phyloP scores from a whole-genome alignment of 2,329 filamentous ascomycete species.

The Sclerotinia subarctica region DNA sequence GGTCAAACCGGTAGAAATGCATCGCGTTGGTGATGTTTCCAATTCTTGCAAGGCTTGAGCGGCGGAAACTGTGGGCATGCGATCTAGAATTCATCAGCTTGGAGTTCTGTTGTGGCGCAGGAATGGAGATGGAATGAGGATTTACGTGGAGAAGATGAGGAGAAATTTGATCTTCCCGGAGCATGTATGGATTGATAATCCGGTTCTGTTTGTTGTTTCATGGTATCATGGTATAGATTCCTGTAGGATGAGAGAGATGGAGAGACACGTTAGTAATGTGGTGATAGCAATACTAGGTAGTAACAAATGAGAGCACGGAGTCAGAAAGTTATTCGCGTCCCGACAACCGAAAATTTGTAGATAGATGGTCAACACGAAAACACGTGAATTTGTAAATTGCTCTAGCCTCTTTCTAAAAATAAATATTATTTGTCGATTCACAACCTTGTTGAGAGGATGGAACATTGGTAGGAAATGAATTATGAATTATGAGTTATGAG shows the following conservation, averaged over 20 bases:
- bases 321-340: not conserved
- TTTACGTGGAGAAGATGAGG: slow-evolving; percentile 36
- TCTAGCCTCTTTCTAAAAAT: not conserved
- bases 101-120: not conserved
- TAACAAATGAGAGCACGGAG: no score
- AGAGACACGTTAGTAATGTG: not conserved
- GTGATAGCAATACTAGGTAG: no score
- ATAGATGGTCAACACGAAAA: not conserved
- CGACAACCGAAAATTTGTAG: not conserved
- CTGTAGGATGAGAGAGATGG: not conserved
- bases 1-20: slow-evolving; percentile 55
- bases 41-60: slow-evolving; percentile 66
- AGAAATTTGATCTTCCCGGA: slow-evolving; percentile 59
- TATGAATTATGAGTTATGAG: no score
- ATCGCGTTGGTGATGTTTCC: slow-evolving; percentile 47
- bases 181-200: slow-evolving; percentile 59
- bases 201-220: slow-evolving; percentile 41
- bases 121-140: not conserved
- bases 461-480: not conserved
- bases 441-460: not conserved
- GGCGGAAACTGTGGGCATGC: slow-evolving; percentile 73
- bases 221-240: not conserved
- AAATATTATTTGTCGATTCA: not conserved
- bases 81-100: slow-evolving; percentile 50
- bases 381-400: not conserved